phyloP scores from a whole-genome alignment of 2,329 filamentous ascomycete genomes.

The Sarocladiaceae sp. region DNA sequence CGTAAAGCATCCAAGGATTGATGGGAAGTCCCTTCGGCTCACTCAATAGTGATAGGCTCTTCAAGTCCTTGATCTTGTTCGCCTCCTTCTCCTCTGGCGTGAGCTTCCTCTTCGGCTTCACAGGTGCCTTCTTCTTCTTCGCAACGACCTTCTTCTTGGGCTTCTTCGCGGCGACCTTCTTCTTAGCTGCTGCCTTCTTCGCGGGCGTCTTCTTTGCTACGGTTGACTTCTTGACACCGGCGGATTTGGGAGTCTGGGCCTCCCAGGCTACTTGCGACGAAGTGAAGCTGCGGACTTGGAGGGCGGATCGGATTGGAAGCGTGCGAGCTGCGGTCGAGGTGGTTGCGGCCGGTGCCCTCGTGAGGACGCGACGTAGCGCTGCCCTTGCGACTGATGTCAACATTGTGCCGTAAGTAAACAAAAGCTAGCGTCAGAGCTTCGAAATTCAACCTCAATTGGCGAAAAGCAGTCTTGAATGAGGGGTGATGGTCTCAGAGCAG shows the following conservation, averaged over 20 bases:
- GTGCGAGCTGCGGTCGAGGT: constrained; percentile 17
- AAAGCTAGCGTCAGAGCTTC: neutral
- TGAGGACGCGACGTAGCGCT: constrained; percentile 30
- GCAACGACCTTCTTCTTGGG: constrained; percentile 19
- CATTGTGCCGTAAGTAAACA: constrained; percentile 26
- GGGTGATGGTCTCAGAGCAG: neutral
- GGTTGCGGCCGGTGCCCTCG: constrained; percentile 16
- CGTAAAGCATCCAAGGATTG: constrained; percentile 33
- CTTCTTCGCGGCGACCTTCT: constrained; percentile 16
- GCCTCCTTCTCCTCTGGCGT: constrained; percentile 35
- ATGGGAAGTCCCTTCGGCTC: constrained; percentile 30
- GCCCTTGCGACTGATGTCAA: constrained; percentile 36
- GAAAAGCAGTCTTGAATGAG: neutral
- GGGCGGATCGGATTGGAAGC: constrained; percentile 18
- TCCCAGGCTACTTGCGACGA: constrained; percentile 14
- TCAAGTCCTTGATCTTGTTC: constrained; percentile 31
- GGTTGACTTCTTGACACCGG: constrained; percentile 13
- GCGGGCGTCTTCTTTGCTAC: constrained; percentile 10
- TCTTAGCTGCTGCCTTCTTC: constrained; percentile 20
- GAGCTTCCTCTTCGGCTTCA: constrained; percentile 26
- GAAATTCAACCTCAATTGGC: neutral
- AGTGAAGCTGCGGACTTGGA: constrained; percentile 25
- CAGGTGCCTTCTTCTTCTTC: constrained; percentile 20
- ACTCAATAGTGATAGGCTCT: constrained; percentile 34
- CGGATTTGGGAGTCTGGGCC: constrained; percentile 11